Base-by-base conservation (phyloP, 331 rosid genomes). In the Erythrophleum ivorense region DNA sequence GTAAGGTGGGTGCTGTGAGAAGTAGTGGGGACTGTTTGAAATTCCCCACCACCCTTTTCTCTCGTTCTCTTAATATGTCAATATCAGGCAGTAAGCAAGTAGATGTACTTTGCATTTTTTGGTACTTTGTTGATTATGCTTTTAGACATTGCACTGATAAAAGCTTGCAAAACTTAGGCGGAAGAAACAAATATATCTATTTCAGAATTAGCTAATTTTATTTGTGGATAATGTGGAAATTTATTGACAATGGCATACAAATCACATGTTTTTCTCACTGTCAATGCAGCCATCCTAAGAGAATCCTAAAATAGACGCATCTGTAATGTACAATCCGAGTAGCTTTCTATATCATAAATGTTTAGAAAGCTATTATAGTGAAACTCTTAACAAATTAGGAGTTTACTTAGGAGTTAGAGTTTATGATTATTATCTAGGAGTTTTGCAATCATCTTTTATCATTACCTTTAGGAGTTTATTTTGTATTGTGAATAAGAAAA, bases 171-270 rank as follows among this genome's bases (percentile, higher is more conserved):
- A 86, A 83, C 67, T 49, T 89, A 91, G 98, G 95, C 89, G 38
- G 91, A 90, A 87, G 92, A 90, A 85, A 84, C 86, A 67, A 91
- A 94, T 63, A 67, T 7, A 52, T 85, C 83, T 45, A 86, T 94
- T 24, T 87, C 95, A 48, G 98, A 94, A 84, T 83, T 94, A 55
- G 97, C 98, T 19, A 87, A 90, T 78, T 76, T 89, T 70, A 81
- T 53, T 33, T 91, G 89, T 70, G 98, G 88, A 85, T 97, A 88
- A 81, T 87, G 92, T 40, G 91, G 91, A 82, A 85, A 62, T 73
- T 82, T 89, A 60, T 84, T 91, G 82, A 85, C 91, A 34, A 87
- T 86, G 84, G 88, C 91, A 73, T 79, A 84, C 68, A 78, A 84
- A 9, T 86, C 85, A 52, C 95, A 94, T 95, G 97, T 93, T 86